Base-by-base conservation (phyloP, 352 stramenopile genomes). In the Globisporangium barbulae region DNA sequence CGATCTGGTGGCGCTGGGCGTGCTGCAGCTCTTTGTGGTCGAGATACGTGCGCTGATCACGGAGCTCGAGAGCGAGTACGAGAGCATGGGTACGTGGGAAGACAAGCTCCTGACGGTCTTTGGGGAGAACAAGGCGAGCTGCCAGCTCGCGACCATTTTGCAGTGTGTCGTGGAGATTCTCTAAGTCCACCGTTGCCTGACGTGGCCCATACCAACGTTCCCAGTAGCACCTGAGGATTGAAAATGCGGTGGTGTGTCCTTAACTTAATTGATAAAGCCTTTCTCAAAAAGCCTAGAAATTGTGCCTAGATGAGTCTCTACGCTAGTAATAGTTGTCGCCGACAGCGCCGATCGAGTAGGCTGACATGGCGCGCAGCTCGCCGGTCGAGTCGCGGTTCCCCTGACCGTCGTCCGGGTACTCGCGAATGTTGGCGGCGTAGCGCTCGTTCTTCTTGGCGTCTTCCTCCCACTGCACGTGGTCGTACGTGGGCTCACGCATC, bases 381-480 rank as follows among this genome's bases (percentile, higher is more conserved):
- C 62, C 67, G 19, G 74, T 70, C 13, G 76, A 78, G 33, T 81
- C 71, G 31, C 83, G 69, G 42, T 67, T 86, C 64, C 35, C 35
- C 12, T 17, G 59, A 31, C 19, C 44, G 19, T 68, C 78, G 7
- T 75, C 49, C 12, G 89, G 78, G 56, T 91, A 97, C 63, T 97
- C 85, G 44, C 89, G 88, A 61, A 97, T 97, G 67, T 96, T 97
- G 58, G 75, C 72, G 25, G 90, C 83, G 53, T 97, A 96, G 48
- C 81, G 74, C 33, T 93, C 82, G 54, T 95, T 94, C 53, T 88
- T 76, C 56, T 88, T 85, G 33, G 89, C 89, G 19, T 97, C 88
- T 63, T 96, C 81, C 44, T 93, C 85, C 91, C 91, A 97, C 63
- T 97, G 82, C 44, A 91, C 47, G 68, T 95, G 85, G 60, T 97